Percentiles rank a stretch among this genome's conserved stretches.
These are phyloP conservation scores for Colletotrichum acutatum DNA, from an alignment of 2,329 filamentous ascomycete species.

Conservation along the genomic window DNA sequence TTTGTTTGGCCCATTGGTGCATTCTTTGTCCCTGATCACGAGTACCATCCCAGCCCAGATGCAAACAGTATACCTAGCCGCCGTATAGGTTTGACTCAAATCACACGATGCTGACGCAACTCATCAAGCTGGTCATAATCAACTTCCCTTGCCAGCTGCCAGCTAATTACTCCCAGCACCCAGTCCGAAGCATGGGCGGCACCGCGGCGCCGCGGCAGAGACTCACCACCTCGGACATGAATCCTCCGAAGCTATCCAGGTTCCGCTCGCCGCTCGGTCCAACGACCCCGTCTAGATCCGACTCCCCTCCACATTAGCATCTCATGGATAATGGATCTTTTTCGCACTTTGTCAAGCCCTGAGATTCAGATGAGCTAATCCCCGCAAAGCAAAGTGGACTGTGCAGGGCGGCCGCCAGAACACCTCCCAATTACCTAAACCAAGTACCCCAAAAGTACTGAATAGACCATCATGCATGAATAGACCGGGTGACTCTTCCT, in stretches of 20 bases:
- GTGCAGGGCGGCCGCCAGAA: neutral
- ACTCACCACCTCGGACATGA: constrained; percentile 20
- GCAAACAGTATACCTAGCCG: neutral
- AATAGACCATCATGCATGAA: neutral
- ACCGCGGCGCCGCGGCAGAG: neutral
- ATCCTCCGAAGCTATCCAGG: constrained; percentile 12
- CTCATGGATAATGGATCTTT: neutral
- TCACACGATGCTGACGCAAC: constrained; percentile 21
- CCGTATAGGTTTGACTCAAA: neutral
- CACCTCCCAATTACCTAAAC: neutral
- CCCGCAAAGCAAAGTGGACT: neutral
- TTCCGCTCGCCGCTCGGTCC: neutral
- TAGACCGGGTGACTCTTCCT: neutral
- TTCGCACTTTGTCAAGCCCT: too few relatives aligned
- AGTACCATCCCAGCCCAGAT: neutral
- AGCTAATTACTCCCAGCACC: neutral
- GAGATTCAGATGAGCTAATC: neutral
- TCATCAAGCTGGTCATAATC: neutral
- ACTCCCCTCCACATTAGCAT: neutral
- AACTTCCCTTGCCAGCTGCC: neutral
- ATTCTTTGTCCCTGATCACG: neutral
- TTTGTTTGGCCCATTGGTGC: neutral
- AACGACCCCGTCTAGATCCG: neutral
- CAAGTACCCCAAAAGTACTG: neutral
- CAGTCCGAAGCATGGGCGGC: neutral